Evolutionary conservation across 352 stramenopile species (phyloP), one percentile per base, ranked within the genome.

Genomic region (Phytophthora cryptogea): DNA sequence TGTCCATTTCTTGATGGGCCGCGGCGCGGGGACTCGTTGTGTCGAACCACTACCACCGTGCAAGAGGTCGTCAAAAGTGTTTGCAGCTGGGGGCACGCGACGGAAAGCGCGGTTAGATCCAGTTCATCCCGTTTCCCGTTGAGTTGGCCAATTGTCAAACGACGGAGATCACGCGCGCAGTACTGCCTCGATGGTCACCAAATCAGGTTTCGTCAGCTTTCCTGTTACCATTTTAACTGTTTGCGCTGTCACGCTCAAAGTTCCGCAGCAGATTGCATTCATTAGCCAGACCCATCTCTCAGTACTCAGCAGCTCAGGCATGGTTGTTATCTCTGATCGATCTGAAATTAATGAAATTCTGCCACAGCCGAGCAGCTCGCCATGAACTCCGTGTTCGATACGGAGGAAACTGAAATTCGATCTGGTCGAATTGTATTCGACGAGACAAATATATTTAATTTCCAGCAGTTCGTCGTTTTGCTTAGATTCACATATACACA

Each of bases 1-100:
- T 40, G 32, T 41, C 14, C 20, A 42, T 20, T 31, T 30, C 46
- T 54, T 54, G 17, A 43, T 54, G 8, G 46, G 32, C 46, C 46
- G 3, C 23, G 8, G 11, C 32, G 17, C 11, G 43, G 14, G 4
- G 32, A 27, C 8, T 54, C 32, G 17, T 54, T 7, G 32, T 35
- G 20, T 23, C 20, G n/a, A 2, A 14, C 1, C 16, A 54, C 46
- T 3, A 43, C 17, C 16, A 54, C 31, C 1, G 14, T 37, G 11
- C 43, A 54, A 6, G 20, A 23, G 9, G 17, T 7, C 8, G 33
- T 11, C 9, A 23, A 20, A 3, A 54, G 3, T 4, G 23, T 17
- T 43, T 54, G n/a, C 3, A 54, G 46, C 5, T 33, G 13, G 6
- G 28, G 44, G 8, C 44, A 51, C 27, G 14, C n/a, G 5, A 17